Conservation (phyloP, 2,329 filamentous ascomycete genomes). For the Fusarium concolor region DNA sequence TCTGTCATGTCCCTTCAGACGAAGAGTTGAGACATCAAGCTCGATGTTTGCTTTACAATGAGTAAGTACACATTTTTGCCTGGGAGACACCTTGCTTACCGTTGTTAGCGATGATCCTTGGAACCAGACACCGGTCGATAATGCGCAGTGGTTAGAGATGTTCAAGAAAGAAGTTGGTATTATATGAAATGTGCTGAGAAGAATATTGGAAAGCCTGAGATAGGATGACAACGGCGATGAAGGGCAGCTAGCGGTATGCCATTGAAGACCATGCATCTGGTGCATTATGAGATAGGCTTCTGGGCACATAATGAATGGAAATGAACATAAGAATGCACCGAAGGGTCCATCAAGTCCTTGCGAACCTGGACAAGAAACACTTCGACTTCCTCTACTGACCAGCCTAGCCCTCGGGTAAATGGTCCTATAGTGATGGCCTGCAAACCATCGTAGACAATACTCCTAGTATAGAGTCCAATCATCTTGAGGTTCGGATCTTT, state of each 20-base stretch:
- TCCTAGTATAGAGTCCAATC: slow-evolving; percentile 53
- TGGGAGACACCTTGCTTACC: neutral
- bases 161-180: slow-evolving; percentile 67
- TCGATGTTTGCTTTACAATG: slow-evolving; percentile 50
- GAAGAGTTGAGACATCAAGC: slow-evolving; percentile 52
- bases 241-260: too few relatives aligned
- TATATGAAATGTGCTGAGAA: neutral
- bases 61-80: slow-evolving; percentile 29
- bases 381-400: slow-evolving; percentile 51
- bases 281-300: neutral
- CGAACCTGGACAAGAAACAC: slow-evolving; percentile 50
- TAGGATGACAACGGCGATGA: too few relatives aligned
- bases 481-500: slow-evolving; percentile 58
- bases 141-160: slow-evolving; percentile 66
- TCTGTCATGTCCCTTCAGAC: slow-evolving; percentile 51
- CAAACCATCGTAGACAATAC: slow-evolving; percentile 48
- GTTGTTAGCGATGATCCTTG: slow-evolving; percentile 64
- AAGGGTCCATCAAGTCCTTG: slow-evolving; percentile 48
- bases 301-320: slow-evolving; percentile 34
- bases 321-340: slow-evolving; percentile 33
- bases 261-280: neutral
- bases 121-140: slow-evolving; percentile 69
- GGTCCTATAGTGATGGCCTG: slow-evolving; percentile 51
- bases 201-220: accelerated
- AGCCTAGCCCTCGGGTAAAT: slow-evolving; percentile 50